phyloP scores from a whole-genome alignment of 805 yeast genomes.

The Metschnikowia gelsemii region DNA sequence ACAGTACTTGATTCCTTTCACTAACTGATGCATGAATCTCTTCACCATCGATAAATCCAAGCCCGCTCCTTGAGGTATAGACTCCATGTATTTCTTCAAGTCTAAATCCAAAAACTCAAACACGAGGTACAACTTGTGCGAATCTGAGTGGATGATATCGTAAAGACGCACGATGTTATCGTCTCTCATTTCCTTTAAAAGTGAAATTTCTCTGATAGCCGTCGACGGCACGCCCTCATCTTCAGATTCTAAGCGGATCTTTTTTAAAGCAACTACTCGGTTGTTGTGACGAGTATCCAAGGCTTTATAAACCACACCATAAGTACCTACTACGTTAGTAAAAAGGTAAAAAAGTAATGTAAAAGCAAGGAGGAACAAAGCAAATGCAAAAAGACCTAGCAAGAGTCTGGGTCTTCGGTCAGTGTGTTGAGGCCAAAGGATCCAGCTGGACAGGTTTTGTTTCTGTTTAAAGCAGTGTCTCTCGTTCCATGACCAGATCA shows the following conservation, averaged over 20 bases:
- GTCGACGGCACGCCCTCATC: constrained; percentile 99
- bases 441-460: too few relatives aligned
- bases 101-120: constrained; percentile 93
- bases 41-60: constrained; percentile 88
- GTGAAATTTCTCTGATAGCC: constrained; percentile 93
- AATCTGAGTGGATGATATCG: constrained; percentile 93
- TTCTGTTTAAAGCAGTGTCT: not conserved
- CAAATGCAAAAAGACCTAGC: not conserved
- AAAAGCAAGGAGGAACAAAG: not conserved
- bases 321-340: constrained; percentile 57
- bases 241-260: constrained; percentile 92
- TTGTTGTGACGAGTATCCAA: constrained; percentile 84
- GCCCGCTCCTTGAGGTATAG: constrained; percentile 87
- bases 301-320: constrained; percentile 97
- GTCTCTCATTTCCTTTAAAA: constrained; percentile 89
- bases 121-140: constrained; percentile 87
- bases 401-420: too few relatives aligned
- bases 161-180: constrained; percentile 88
- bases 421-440: too few relatives aligned
- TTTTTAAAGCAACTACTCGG: constrained; percentile 92
- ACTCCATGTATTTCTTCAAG: constrained; percentile 94
- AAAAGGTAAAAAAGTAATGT: too few relatives aligned
- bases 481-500: too few relatives aligned
- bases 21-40: constrained; percentile 86
- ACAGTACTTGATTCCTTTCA: constrained; percentile 89